These are phyloP conservation scores for Fusarium armeniacum DNA, from an alignment of 2,329 filamentous ascomycete species.

Conservation along the genomic window DNA sequence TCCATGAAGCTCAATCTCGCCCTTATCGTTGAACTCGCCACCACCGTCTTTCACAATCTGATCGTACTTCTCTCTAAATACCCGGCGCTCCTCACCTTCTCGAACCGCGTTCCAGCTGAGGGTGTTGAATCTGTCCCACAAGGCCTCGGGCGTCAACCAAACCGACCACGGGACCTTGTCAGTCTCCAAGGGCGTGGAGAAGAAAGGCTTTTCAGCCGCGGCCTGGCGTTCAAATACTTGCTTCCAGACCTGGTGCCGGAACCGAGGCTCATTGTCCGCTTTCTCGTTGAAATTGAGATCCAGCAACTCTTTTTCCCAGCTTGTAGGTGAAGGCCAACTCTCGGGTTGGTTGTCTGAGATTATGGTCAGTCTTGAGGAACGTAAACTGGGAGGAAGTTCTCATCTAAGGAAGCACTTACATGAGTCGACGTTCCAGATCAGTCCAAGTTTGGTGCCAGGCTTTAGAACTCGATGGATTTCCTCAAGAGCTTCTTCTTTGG, in stretches of 20 bases:
- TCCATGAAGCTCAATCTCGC: constrained; percentile 75
- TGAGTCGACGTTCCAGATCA: constrained; percentile 82
- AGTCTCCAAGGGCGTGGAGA: constrained; percentile 73
- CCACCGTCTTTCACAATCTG: constrained; percentile 66
- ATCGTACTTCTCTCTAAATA: constrained; percentile 66
- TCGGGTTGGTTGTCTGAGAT: constrained; percentile 73
- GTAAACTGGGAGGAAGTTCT: not conserved
- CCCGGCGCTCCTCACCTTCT: constrained; percentile 62
- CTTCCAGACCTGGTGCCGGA: constrained; percentile 75
- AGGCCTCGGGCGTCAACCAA: constrained; percentile 70
- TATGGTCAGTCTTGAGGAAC: not conserved
- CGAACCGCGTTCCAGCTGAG: constrained; percentile 77
- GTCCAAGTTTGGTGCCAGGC: constrained; percentile 70
- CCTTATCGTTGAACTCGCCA: constrained; percentile 70
- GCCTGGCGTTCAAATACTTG: constrained; percentile 73
- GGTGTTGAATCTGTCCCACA: constrained; percentile 76
- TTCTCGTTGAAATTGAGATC: constrained; percentile 68
- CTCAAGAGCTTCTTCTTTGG: constrained; percentile 70
- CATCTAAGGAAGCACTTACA: constrained; percentile 60
- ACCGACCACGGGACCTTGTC: constrained; percentile 57
- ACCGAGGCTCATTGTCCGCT: constrained; percentile 71
- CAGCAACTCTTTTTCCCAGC: constrained; percentile 74
- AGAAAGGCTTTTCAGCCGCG: constrained; percentile 61
- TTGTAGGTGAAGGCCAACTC: constrained; percentile 66
- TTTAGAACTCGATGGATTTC: constrained; percentile 77